Evolutionary conservation across 768 basidiomycete genomes (phyloP).

Genomic region (Lentinula detonsa): DNA sequence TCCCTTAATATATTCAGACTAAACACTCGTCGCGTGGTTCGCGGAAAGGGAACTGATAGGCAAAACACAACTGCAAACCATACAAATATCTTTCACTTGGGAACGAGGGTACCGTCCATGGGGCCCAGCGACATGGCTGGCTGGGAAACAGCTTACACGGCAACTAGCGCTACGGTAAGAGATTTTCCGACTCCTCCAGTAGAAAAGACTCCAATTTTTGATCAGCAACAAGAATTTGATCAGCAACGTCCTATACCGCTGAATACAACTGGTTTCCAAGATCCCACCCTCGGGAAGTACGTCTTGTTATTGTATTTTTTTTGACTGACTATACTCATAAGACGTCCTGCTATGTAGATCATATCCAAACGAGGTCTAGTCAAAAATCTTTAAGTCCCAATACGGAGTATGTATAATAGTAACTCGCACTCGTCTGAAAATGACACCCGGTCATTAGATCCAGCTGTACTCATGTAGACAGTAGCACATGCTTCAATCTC

Average conservation of each 20-base stretch:
- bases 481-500: too few species aligned
- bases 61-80: constrained; percentile 31
- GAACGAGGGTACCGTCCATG: constrained; percentile 33
- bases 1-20: constrained; percentile 18
- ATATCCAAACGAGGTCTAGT: not conserved
- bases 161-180: not conserved
- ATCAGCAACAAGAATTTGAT: not conserved
- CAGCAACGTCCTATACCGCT: not conserved
- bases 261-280: not conserved
- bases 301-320: not conserved
- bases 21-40: constrained; percentile 51
- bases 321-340: not conserved
- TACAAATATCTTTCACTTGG: constrained; percentile 46
- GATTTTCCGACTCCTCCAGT: not conserved
- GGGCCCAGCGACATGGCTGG: constrained; percentile 26
- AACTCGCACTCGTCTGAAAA: not conserved
- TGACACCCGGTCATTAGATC: not conserved
- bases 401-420: not conserved
- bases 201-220: not conserved
- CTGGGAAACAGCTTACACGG: constrained; percentile 24
- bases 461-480: not conserved
- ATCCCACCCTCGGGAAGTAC: not conserved
- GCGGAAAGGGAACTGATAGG: constrained; percentile 50
- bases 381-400: not conserved
- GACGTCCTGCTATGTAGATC: not conserved